phyloP scores from a whole-genome alignment of 2,329 filamentous ascomycete genomes.

The Scortechinia acanthostroma region DNA sequence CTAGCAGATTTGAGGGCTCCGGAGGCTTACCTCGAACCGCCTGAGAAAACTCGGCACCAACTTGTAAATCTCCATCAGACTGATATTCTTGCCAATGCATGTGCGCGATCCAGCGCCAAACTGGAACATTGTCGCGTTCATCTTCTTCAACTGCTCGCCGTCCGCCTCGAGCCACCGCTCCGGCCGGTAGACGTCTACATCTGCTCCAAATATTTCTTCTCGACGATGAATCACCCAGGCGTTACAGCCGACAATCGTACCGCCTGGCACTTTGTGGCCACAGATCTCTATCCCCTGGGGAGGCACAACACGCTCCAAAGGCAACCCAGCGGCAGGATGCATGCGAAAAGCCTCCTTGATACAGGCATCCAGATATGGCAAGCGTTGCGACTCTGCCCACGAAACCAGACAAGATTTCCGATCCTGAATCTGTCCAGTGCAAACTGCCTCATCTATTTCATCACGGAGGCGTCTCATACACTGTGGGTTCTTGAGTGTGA shows the following conservation, averaged over 20 bases:
- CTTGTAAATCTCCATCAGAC: constrained; percentile 57
- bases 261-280: constrained; percentile 54
- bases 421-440: constrained; percentile 44
- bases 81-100: constrained; percentile 65
- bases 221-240: constrained; percentile 70
- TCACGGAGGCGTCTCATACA: background rate
- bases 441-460: too few species aligned
- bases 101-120: constrained; percentile 68
- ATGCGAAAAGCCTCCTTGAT: constrained; percentile 73
- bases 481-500: constrained; percentile 55
- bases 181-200: constrained; percentile 59
- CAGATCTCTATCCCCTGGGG: constrained; percentile 54
- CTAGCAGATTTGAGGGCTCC: background rate
- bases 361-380: constrained; percentile 71
- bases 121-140: constrained; percentile 66
- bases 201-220: constrained; percentile 59
- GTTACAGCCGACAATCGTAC: constrained; percentile 69
- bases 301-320: constrained; percentile 69
- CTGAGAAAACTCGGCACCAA: constrained; percentile 52
- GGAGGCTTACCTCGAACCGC: constrained; percentile 52
- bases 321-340: constrained; percentile 68
- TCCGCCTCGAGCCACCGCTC: constrained; percentile 56
- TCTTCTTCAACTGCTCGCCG: constrained; percentile 29
- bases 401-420: constrained; percentile 65
- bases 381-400: constrained; percentile 61